Base-by-base conservation (phyloP, 2,329 filamentous ascomycete species). In the Aureobasidium namibiae region DNA sequence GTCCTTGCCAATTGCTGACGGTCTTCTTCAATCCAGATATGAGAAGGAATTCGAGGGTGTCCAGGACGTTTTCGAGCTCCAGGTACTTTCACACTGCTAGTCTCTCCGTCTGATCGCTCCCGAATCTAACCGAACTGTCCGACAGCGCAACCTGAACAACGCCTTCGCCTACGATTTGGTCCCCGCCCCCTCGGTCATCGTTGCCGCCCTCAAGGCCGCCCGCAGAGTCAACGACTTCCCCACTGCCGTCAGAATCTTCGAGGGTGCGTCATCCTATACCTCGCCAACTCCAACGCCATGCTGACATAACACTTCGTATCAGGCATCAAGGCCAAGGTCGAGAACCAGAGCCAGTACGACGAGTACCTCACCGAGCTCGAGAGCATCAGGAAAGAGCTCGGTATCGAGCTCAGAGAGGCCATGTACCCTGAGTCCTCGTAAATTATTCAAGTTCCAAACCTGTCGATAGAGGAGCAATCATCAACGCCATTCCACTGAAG, bases 81-180 rank as follows among this genome's bases (percentile, higher is more conserved):
- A 96, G 90, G 92, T 96, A 86, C 73, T 42, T 42, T 9, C 46
- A 42, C 31, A 33, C 23, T 21, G n/a, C 54, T 29, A 23, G 4
- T 24, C 42, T 29, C 14, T n/a, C 34, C 18, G 31, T 13, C 10
- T 60, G 29, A 13, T 36, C 42, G 29, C 39, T 36, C 34, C 31
- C 14, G 24, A 23, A 14, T 46, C 41, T 49, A 31, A 58, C 26
- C 39, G 39, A 54, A 34, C 23, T 14, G 5, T 31, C n/a, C 23
- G 45, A 39, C 72, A 91, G 84, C 89, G 91, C 77, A 96, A 96
- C 82, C 83, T 96, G 73, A 99, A 99, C 87, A 99, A 99, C 81
- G 92, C 91, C 75, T 99, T 99, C 80, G 94, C 94, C 73, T 99
- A 99, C 87, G 94, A 99, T 86, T 88, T 99, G 72, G 94, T 99